Evolutionary conservation across 148 eudicot genomes (phyloP).

Genomic region (Hydrangea macrophylla): DNA sequence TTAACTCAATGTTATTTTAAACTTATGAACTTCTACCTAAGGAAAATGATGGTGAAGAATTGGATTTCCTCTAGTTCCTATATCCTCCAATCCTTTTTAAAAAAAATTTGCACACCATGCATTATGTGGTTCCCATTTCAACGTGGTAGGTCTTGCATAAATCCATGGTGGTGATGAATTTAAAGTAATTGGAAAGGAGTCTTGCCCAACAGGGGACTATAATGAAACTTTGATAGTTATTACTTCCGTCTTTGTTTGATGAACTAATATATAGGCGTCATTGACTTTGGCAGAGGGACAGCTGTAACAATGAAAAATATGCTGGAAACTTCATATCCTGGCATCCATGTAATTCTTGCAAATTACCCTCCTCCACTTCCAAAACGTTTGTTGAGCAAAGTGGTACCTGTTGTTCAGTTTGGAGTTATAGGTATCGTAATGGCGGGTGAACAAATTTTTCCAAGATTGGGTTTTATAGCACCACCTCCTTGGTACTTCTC

Average conservation of each 20-base stretch:
- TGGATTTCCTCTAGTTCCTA: too few relatives aligned
- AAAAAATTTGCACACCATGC: too few relatives aligned
- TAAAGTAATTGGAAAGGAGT: too few relatives aligned
- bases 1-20: too few relatives aligned
- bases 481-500: constrained; percentile 53
- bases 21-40: too few relatives aligned
- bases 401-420: constrained; percentile 45
- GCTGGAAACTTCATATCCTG: constrained; percentile 50
- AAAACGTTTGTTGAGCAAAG: constrained; percentile 43
- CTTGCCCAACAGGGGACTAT: not conserved
- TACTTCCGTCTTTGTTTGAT: not conserved
- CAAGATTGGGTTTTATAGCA: constrained; percentile 36
- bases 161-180: too few relatives aligned
- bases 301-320: constrained; percentile 52
- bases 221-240: not conserved
- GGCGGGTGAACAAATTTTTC: constrained; percentile 56
- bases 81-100: too few relatives aligned
- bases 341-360: constrained; percentile 43
- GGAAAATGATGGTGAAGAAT: too few relatives aligned
- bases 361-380: constrained; percentile 55
- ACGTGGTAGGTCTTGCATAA: too few relatives aligned
- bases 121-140: too few relatives aligned
- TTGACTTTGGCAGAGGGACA: constrained; percentile 31
- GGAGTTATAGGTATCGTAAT: constrained; percentile 34
- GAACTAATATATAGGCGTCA: not conserved